phyloP scores from a whole-genome alignment of 192 early-diverging fungal species.

The Coemansia sp. region DNA sequence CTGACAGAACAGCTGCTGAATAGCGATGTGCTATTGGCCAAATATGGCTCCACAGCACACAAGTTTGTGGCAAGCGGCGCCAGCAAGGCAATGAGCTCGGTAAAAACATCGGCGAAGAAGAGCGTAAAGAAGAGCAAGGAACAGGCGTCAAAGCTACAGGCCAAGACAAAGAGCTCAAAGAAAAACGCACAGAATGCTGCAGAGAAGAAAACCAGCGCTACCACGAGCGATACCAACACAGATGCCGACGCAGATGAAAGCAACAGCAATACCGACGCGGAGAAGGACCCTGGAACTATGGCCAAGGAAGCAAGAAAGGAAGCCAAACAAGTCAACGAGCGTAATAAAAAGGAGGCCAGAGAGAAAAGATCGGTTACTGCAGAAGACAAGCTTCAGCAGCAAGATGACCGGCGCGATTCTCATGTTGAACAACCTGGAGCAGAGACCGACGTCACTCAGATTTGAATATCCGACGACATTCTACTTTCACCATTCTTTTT shows the following conservation, averaged over 20 bases:
- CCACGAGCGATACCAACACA: background rate
- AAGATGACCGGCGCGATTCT: slow-evolving; percentile 22
- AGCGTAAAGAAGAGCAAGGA: slow-evolving; percentile 31
- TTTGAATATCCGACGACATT: background rate
- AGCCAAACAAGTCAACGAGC: background rate
- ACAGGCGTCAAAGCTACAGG: slow-evolving; percentile 10
- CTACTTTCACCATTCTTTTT: background rate
- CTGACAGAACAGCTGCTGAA: slow-evolving; percentile 29
- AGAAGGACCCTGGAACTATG: background rate
- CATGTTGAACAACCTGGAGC: slow-evolving; percentile 14
- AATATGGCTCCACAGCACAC: slow-evolving; percentile 30
- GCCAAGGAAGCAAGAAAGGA: background rate
- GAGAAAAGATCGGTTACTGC: background rate
- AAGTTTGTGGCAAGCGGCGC: slow-evolving; percentile 12
- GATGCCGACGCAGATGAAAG: background rate
- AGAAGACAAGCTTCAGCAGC: slow-evolving; percentile 25
- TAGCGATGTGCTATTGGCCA: slow-evolving; percentile 35
- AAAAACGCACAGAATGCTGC: slow-evolving; percentile 5
- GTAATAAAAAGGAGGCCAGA: slow-evolving; percentile 2
- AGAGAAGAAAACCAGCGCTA: background rate
- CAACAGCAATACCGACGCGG: background rate
- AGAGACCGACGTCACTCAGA: background rate
- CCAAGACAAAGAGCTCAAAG: slow-evolving; percentile 10
- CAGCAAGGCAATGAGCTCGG: slow-evolving; percentile 28
- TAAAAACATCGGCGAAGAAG: slow-evolving; percentile 24